A percentile compares a stretch with the other conserved stretches of the same genome.
Conservation (phyloP, 257 asterid genomes). For the Voacanga thouarsii region DNA sequence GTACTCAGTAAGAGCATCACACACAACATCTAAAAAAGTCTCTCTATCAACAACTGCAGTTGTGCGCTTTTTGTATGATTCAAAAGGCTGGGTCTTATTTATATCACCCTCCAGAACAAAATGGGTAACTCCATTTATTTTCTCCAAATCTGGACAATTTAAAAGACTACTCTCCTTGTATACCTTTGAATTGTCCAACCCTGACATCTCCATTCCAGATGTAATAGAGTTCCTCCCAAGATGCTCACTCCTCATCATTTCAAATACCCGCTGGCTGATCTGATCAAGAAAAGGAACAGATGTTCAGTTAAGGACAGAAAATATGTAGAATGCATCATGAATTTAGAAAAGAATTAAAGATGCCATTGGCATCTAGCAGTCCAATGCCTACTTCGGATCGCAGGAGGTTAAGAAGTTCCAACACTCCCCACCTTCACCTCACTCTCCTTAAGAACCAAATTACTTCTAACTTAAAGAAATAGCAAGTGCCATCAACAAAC, state of each 20-base stretch:
- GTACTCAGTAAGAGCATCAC: slow-evolving; percentile 87
- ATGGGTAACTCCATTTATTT: slow-evolving; percentile 24
- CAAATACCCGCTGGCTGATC: slow-evolving; percentile 88
- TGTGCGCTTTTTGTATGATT: slow-evolving; percentile 85
- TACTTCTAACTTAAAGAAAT: neutral
- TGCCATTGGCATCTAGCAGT: neutral
- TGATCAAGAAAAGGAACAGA: slow-evolving; percentile 22
- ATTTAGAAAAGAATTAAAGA: neutral
- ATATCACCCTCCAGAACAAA: slow-evolving; percentile 34
- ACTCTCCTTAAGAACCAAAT: no score
- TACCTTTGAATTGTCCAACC: slow-evolving; percentile 34
- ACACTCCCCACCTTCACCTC: no score
- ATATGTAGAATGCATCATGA: neutral
- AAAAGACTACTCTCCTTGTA: slow-evolving; percentile 35
- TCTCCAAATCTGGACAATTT: slow-evolving; percentile 34
- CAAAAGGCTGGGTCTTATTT: slow-evolving; percentile 62
- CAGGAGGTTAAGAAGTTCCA: neutral
- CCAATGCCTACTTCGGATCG: neutral
- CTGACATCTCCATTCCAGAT: slow-evolving; percentile 29
- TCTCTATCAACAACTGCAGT: slow-evolving; percentile 66
- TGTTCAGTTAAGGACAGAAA: slow-evolving; percentile 9
- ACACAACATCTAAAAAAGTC: slow-evolving; percentile 68
- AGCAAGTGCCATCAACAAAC: neutral
- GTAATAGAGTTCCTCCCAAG: slow-evolving; percentile 46
- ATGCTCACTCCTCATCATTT: slow-evolving; percentile 53